Evolutionary conservation across 805 yeast species (phyloP).

Genomic region (Hanseniaspora valbyensis): DNA sequence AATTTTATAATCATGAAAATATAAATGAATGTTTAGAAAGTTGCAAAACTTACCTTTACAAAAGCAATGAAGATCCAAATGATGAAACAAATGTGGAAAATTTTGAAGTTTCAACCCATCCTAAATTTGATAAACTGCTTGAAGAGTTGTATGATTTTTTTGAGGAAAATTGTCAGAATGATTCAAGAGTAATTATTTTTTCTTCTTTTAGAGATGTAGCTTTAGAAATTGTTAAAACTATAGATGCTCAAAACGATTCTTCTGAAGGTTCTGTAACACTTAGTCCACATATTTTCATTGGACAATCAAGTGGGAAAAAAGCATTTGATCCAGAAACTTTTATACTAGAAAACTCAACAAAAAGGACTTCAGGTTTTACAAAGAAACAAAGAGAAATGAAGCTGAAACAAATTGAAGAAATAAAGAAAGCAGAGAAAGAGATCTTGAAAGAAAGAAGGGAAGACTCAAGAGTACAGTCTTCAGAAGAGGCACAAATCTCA

Average conservation of each 20-base stretch:
- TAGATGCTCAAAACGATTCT: slow-evolving; percentile 35
- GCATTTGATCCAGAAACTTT: slow-evolving; percentile 50
- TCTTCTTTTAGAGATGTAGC: slow-evolving; percentile 88
- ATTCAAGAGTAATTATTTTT: slow-evolving; percentile 74
- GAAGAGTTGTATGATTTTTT: slow-evolving; percentile 51
- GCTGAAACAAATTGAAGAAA: slow-evolving; percentile 23
- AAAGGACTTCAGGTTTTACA: slow-evolving; percentile 30
- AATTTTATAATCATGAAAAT: slow-evolving; percentile 40
- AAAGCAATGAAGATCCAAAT: not conserved
- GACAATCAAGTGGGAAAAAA: slow-evolving; percentile 72
- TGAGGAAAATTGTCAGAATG: slow-evolving; percentile 26
- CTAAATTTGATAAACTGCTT: slow-evolving; percentile 52
- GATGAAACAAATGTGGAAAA: not conserved
- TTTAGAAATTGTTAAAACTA: slow-evolving; percentile 60
- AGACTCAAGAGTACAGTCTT: slow-evolving; percentile 34
- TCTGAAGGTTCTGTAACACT: slow-evolving; percentile 23
- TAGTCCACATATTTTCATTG: slow-evolving; percentile 80
- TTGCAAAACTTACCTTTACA: slow-evolving; percentile 7
- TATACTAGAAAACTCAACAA: slow-evolving; percentile 34
- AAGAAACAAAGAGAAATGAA: slow-evolving; percentile 30
- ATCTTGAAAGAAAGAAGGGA: slow-evolving; percentile 35
- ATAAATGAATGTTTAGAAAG: slow-evolving; percentile 7
- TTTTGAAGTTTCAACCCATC: slow-evolving; percentile 42
- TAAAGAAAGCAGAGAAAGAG: slow-evolving; percentile 28
- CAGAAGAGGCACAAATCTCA: slow-evolving; percentile 61